Percentiles rank a stretch among this genome's conserved stretches.
phyloP scores from a whole-genome alignment of 2,329 filamentous ascomycete species.

The Fusarium austroafricanum region DNA sequence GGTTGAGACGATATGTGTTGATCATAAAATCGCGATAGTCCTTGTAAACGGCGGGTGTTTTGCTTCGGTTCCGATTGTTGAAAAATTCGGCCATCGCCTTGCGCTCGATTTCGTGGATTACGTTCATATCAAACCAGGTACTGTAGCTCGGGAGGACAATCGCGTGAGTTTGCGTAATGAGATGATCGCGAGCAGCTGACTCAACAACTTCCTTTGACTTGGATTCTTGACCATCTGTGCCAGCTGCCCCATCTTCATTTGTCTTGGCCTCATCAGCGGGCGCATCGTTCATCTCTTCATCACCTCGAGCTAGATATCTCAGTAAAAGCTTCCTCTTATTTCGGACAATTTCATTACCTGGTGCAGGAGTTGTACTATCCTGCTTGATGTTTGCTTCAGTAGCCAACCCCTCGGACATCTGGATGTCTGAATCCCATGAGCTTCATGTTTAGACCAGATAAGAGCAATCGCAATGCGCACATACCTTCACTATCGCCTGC shows the following conservation, averaged over 20 bases:
- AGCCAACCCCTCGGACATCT: slow-evolving; percentile 67
- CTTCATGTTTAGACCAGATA: neutral
- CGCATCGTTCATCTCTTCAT: slow-evolving; percentile 84
- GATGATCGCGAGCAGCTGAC: slow-evolving; percentile 87
- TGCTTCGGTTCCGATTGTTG: slow-evolving; percentile 97
- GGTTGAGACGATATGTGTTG: slow-evolving; percentile 97
- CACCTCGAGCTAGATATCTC: slow-evolving; percentile 72
- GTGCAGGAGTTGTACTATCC: slow-evolving; percentile 69
- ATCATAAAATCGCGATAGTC: slow-evolving; percentile 99
- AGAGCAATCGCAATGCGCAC: slow-evolving; percentile 9
- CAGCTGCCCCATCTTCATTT: slow-evolving; percentile 60
- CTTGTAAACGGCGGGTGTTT: slow-evolving; percentile 96
- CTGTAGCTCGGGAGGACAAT: slow-evolving; percentile 98
- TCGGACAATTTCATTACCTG: slow-evolving; percentile 68
- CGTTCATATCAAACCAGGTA: slow-evolving; percentile 99
- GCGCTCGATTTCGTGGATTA: slow-evolving; percentile 88
- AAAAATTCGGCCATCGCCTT: slow-evolving; percentile 98
- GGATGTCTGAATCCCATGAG: slow-evolving; percentile 63
- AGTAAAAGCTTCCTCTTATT: slow-evolving; percentile 65
- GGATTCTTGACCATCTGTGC: slow-evolving; percentile 64
- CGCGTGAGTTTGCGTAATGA: slow-evolving; percentile 92
- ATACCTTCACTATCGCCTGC: slow-evolving; percentile 61
- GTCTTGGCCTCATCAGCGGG: slow-evolving; percentile 64
- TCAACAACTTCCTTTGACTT: slow-evolving; percentile 86
- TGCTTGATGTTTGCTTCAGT: slow-evolving; percentile 67